Evolutionary conservation across 768 basidiomycete species (phyloP).

Genomic region (Amanita exitialis): DNA sequence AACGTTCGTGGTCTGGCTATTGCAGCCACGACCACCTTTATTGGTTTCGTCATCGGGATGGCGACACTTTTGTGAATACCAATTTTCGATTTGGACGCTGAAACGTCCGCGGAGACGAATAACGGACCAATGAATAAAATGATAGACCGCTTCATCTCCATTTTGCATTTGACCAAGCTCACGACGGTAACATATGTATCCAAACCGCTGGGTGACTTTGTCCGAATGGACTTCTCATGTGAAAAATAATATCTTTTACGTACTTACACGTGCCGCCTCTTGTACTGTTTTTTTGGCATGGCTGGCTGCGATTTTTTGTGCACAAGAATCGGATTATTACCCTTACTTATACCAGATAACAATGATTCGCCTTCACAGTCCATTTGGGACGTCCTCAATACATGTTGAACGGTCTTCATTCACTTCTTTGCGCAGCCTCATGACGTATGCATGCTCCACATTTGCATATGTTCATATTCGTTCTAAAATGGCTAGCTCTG

Average conservation of each 20-base stretch:
- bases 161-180: not conserved
- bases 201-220: not conserved
- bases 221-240: not conserved
- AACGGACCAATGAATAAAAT: not conserved
- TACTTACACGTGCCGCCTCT: not conserved
- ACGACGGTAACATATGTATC: not conserved
- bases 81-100: not conserved
- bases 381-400: too few species aligned
- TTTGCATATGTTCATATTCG: too few species aligned
- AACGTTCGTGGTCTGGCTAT: not conserved
- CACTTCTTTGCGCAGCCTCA: too few species aligned
- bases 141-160: not conserved
- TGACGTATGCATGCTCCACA: too few species aligned
- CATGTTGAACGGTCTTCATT: too few species aligned
- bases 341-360: not conserved
- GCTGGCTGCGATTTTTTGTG: too few species aligned
- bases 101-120: not conserved
- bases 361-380: too few species aligned
- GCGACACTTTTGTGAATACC: not conserved
- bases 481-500: too few species aligned
- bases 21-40: not conserved
- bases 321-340: too few species aligned
- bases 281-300: not conserved
- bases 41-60: not conserved
- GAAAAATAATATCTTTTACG: not conserved